Evolutionary conservation across 768 basidiomycete species (phyloP).

Genomic region (Podaxis sp.): DNA sequence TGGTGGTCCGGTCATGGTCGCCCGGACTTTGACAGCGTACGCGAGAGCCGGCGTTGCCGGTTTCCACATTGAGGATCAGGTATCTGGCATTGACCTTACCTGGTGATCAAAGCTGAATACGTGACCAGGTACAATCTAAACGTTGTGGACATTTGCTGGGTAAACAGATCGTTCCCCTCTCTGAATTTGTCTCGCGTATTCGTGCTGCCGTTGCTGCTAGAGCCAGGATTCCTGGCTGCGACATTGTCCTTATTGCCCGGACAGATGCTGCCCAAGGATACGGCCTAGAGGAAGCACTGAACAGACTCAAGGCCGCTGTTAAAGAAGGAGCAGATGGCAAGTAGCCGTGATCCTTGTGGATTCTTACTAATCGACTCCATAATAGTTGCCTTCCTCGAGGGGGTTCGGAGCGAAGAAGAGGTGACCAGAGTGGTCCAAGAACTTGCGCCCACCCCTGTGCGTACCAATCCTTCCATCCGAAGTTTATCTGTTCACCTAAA

Average conservation of each 20-base stretch:
- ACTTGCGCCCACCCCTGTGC: conserved; percentile 39
- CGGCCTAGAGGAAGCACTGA: conserved; percentile 50
- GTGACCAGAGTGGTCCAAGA: conserved; percentile 36
- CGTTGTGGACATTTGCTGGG: conserved; percentile 54
- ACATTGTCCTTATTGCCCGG: conserved; percentile 50
- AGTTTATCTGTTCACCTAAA: not conserved
- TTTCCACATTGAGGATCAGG: conserved; percentile 58
- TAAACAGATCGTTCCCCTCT: conserved; percentile 49
- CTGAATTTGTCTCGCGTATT: conserved; percentile 51
- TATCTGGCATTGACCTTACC: conserved; percentile 17
- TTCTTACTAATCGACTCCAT: not conserved
- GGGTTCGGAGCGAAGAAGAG: conserved; percentile 44
- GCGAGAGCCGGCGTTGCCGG: conserved; percentile 49
- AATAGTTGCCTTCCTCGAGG: conserved; percentile 52
- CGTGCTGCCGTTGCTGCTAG: conserved; percentile 50
- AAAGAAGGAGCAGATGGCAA: conserved; percentile 40
- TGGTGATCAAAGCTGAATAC: not conserved
- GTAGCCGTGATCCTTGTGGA: not conserved
- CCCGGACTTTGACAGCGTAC: conserved; percentile 51
- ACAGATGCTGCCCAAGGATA: conserved; percentile 51
- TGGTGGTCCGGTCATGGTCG: conserved; percentile 54
- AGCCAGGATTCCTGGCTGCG: conserved; percentile 43
- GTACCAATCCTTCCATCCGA: not conserved
- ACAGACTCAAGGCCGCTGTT: conserved; percentile 43
- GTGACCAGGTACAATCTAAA: conserved; percentile 38